Evolutionary conservation across 345 rosid genomes (phyloP), one percentile per base, ranked within the genome.

Genomic region (Corchorus olitorius): DNA sequence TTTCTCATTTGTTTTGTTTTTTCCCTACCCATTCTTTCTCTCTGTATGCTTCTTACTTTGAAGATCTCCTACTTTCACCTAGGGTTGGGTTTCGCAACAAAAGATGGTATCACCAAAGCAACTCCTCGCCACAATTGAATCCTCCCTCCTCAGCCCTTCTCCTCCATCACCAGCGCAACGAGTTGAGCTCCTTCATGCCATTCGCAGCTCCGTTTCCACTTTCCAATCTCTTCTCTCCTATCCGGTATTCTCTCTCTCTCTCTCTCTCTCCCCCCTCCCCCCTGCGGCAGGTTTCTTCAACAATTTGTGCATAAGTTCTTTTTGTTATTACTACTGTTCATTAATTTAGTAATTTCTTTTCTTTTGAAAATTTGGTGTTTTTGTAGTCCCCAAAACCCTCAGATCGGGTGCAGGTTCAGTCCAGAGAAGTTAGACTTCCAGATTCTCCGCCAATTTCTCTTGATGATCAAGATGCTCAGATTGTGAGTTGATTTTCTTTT

Each of bases 381-480:
- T 66, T 70, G 54, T 76, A 95, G 99, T 89, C 96, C 62, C 97
- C 99, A 4, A 93, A 85, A 59, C 84, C 86, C 1, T 89, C 93
- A 0, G 94, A 93, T 78, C 89, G 98, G 67, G 83, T 90, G 37
- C 97, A 95, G 84, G 89, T 95, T 33, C 97, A 88, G 85, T 86
- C 89, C 8, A 84, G 77, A 77, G 96, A 95, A 86, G 91, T 95
- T 52, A 88, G 97, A 85, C 90, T 95, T 66, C 98, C 96, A 4
- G 96, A 93, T 87, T 92, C 98, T 27, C 72, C 89, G 9, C 92
- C 96, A 0, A 88, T 92, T 77, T 84, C 94, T 1, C 85, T 95
- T 50, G 98, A 95, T 52, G 98, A 95, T 67, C 98, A 92, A 81
- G 99, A 95, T 75, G 89, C 89, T 20, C 88, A 88, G 63, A 90